Percentiles rank a stretch among this genome's conserved stretches.
phyloP scores from a whole-genome alignment of 805 yeast species.

The Metschnikowia bowlesiae region DNA sequence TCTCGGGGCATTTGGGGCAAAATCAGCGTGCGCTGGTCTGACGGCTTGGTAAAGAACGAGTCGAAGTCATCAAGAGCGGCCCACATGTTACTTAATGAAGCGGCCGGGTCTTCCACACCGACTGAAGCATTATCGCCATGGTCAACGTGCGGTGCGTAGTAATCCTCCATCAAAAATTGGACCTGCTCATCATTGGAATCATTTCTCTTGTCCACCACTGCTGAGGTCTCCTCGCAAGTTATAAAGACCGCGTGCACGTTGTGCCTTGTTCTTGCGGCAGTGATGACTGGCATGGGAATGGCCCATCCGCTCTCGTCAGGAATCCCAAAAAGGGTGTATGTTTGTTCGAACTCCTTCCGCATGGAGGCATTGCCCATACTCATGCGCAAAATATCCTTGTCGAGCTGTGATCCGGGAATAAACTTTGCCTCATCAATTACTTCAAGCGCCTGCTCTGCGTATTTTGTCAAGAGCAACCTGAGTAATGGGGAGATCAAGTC shows the following conservation, averaged over 20 bases:
- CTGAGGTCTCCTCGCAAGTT: conserved; percentile 57
- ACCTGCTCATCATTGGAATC: conserved; percentile 32
- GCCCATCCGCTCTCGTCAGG: conserved; percentile 98
- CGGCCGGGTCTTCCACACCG: conserved; percentile 58
- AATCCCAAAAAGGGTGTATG: conserved; percentile 88
- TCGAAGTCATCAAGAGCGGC: conserved; percentile 88
- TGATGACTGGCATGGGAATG: conserved; percentile 88
- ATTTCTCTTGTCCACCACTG: conserved; percentile 22
- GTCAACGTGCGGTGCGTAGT: conserved; percentile 34
- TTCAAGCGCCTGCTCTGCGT: conserved; percentile 82
- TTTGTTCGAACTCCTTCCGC: conserved; percentile 75
- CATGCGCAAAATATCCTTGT: conserved; percentile 87
- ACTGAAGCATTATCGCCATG: conserved; percentile 46
- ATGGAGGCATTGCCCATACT: conserved; percentile 79
- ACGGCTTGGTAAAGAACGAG: conserved; percentile 75
- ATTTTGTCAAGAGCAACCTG: conserved; percentile 73
- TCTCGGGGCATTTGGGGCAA: conserved; percentile 4
- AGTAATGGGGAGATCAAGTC: conserved; percentile 88
- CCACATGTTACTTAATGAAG: conserved; percentile 84
- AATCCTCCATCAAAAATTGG: conserved; percentile 61
- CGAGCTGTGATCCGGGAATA: conserved; percentile 88
- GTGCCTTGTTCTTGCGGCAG: conserved; percentile 82
- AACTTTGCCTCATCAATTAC: conserved; percentile 81
- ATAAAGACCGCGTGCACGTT: conserved; percentile 94
- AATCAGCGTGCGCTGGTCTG: conserved; percentile 19